These are phyloP conservation scores for Beta lomatogona DNA, from an alignment of 179 eudicot species.

Conservation along the genomic window DNA sequence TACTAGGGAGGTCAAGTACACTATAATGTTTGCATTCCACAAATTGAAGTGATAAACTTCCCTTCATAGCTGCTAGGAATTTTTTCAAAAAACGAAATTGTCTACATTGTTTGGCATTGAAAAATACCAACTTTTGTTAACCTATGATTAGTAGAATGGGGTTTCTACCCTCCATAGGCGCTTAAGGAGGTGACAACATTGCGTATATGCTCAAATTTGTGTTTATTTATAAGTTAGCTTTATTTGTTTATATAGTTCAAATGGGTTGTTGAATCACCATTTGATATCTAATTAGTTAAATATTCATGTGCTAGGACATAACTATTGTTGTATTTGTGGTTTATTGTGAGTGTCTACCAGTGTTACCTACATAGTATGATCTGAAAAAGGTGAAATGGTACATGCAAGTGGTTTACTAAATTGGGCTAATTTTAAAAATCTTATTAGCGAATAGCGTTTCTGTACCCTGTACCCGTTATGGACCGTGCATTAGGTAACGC, in stretches of 20 bases:
- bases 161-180: constrained; percentile 63
- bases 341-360: no score
- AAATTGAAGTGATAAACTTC: not conserved
- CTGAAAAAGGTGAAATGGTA: no score
- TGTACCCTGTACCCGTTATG: no score
- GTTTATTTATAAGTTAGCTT: not conserved
- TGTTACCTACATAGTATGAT: no score
- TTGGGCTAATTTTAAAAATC: no score
- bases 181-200: constrained; percentile 59
- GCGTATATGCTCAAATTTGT: not conserved
- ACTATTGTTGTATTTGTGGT: not conserved
- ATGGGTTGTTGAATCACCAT: constrained; percentile 19
- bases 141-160: not conserved
- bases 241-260: constrained; percentile 13
- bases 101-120: not conserved
- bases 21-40: not conserved
- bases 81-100: no score
- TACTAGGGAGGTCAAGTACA: no score
- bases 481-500: no score
- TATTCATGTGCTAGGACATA: not conserved
- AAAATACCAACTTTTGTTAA: no score
- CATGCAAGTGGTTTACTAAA: no score
- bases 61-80: not conserved
- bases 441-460: no score
- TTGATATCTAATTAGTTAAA: not conserved